phyloP scores from a whole-genome alignment of 768 basidiomycete species.

The Pholiota molesta region DNA sequence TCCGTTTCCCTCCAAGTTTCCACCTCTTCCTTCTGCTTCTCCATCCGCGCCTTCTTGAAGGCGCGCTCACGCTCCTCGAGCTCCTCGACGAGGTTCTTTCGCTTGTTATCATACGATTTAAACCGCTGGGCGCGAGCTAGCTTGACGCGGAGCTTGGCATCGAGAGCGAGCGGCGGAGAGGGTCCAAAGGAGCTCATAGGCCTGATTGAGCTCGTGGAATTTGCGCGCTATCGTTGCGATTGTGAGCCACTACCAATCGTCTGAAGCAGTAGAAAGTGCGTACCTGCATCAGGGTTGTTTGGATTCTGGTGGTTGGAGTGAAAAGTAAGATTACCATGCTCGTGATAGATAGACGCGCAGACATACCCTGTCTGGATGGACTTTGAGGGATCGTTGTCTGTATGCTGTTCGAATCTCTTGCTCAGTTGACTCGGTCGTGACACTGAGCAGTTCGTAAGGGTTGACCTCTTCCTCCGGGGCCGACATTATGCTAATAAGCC shows the following conservation, averaged over 20 bases:
- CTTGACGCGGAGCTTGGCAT: constrained; percentile 75
- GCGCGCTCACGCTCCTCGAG: constrained; percentile 78
- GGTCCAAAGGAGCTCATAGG: constrained; percentile 84
- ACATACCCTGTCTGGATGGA: constrained; percentile 81
- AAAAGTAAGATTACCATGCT: neutral
- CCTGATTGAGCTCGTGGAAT: constrained; percentile 84
- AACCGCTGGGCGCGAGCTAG: constrained; percentile 73
- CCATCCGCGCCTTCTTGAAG: constrained; percentile 70
- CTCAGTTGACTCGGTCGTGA: constrained; percentile 69
- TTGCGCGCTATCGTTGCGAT: constrained; percentile 53
- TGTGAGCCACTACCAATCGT: neutral
- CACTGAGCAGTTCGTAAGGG: constrained; percentile 72
- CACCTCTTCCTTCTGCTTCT: constrained; percentile 61
- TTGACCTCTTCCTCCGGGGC: constrained; percentile 59
- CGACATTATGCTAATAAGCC: constrained; percentile 16
- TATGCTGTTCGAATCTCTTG: constrained; percentile 82
- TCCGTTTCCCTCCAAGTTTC: constrained; percentile 64
- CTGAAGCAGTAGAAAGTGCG: constrained; percentile 11
- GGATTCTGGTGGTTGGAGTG: constrained; percentile 56
- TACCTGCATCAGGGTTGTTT: constrained; percentile 79
- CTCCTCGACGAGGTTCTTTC: constrained; percentile 75
- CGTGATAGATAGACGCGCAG: constrained; percentile 23
- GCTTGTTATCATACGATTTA: constrained; percentile 68
- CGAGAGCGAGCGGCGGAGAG: constrained; percentile 77
- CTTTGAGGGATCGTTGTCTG: constrained; percentile 77